A percentile compares a stretch with the other conserved stretches of the same genome.
Conservation (phyloP, 179 eudicot genomes). For the Beta lomatogona region DNA sequence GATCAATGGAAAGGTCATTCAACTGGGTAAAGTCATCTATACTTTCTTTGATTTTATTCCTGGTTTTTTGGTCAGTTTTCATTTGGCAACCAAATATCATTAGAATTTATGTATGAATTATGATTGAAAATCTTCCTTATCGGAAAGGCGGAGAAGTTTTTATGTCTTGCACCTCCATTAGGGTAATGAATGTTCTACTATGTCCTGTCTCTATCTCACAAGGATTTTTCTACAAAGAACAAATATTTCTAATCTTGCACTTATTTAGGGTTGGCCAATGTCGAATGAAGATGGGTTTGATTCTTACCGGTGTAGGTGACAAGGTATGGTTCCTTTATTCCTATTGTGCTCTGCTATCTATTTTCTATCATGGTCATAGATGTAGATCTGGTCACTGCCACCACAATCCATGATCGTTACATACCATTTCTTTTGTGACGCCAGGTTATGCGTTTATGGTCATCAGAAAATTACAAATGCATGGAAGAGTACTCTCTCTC, state of each 20-base stretch:
- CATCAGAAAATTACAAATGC: constrained; percentile 64
- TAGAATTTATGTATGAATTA: background rate
- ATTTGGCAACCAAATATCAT: background rate
- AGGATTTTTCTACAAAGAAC: background rate
- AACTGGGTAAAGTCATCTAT: constrained; percentile 47
- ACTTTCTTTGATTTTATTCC: background rate
- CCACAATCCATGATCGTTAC: background rate
- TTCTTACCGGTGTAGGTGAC: constrained; percentile 87
- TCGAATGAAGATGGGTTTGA: constrained; percentile 81
- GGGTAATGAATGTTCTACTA: constrained; percentile 2
- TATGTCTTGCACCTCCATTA: background rate
- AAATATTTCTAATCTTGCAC: constrained; percentile 2
- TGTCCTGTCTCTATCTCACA: constrained; percentile 2
- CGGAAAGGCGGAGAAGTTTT: background rate
- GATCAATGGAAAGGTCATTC: constrained; percentile 80
- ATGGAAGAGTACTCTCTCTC: constrained; percentile 74
- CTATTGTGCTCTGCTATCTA: background rate
- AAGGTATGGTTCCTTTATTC: constrained; percentile 49
- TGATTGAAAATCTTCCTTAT: background rate
- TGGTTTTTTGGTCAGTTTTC: background rate
- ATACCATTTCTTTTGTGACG: constrained; percentile 18
- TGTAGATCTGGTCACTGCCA: background rate
- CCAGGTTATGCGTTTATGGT: constrained; percentile 95
- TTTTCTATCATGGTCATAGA: background rate
- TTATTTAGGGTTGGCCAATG: constrained; percentile 64